Percentiles rank a stretch among this genome's conserved stretches.
phyloP scores from a whole-genome alignment of 805 yeast species.

The Kodamaea sagamina region DNA sequence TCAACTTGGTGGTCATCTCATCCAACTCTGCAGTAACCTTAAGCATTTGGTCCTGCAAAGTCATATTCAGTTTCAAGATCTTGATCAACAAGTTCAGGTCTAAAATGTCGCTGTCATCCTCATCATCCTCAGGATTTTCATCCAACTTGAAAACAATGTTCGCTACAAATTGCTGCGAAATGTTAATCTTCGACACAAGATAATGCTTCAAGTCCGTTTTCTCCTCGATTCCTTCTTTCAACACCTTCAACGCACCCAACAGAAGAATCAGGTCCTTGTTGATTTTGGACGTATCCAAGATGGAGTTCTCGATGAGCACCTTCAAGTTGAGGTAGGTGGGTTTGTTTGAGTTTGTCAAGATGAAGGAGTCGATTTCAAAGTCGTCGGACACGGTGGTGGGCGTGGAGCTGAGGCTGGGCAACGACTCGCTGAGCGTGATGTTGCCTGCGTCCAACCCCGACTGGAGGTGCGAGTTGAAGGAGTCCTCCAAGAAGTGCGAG shows the following conservation, averaged over 20 bases:
- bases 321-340: conserved; percentile 41
- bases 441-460: conserved; percentile 30
- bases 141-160: conserved; percentile 38
- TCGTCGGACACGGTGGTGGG: conserved; percentile 23
- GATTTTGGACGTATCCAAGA: conserved; percentile 40
- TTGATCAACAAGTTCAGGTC: conserved; percentile 33
- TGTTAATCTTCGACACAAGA: conserved; percentile 29
- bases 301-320: conserved; percentile 47
- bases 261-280: conserved; percentile 37
- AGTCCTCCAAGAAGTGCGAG: conserved; percentile 28
- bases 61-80: conserved; percentile 33
- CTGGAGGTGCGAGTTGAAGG: conserved; percentile 40
- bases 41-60: conserved; percentile 34
- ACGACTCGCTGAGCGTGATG: conserved; percentile 15
- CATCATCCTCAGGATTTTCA: conserved; percentile 52
- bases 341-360: conserved; percentile 18
- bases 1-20: conserved; percentile 27
- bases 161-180: conserved; percentile 37
- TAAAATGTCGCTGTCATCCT: conserved; percentile 17
- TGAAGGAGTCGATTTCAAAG: conserved; percentile 20
- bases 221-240: conserved; percentile 33
- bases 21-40: conserved; percentile 31
- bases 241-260: conserved; percentile 25
- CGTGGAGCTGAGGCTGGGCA: conserved; percentile 21
- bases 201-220: conserved; percentile 34